Percentiles rank a stretch among this genome's conserved stretches.
phyloP scores from a whole-genome alignment of 257 asterid genomes.

The Henckelia pumila region DNA sequence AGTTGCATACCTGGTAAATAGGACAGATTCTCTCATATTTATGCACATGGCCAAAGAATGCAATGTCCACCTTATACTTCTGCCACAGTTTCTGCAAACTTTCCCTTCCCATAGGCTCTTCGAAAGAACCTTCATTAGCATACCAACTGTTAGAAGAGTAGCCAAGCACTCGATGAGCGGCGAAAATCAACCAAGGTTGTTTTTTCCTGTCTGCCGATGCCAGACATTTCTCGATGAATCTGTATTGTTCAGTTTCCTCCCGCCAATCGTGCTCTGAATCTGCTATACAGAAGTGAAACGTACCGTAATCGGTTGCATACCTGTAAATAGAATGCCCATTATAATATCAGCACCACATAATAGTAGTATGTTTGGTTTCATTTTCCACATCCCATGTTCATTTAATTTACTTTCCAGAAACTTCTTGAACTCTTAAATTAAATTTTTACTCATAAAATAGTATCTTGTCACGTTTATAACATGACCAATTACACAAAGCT shows the following conservation, averaged over 20 bases:
- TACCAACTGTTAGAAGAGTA: slow-evolving; percentile 49
- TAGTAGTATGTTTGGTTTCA: too few relatives aligned
- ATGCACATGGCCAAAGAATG: slow-evolving; percentile 58
- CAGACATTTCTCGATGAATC: slow-evolving; percentile 46
- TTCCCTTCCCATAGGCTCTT: slow-evolving; percentile 65
- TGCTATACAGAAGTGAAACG: slow-evolving; percentile 69
- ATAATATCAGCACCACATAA: too few relatives aligned
- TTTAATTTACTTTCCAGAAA: too few relatives aligned
- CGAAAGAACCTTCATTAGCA: slow-evolving; percentile 49
- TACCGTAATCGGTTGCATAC: slow-evolving; percentile 47
- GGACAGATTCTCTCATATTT: slow-evolving; percentile 59
- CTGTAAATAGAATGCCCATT: too few relatives aligned
- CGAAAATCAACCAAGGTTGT: slow-evolving; percentile 57
- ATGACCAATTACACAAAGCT: too few relatives aligned
- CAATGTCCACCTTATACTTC: slow-evolving; percentile 60
- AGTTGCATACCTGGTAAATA: slow-evolving; percentile 40
- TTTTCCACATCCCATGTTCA: too few relatives aligned
- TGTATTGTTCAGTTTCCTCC: slow-evolving; percentile 6
- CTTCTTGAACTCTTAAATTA: too few relatives aligned
- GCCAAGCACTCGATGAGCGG: slow-evolving; percentile 52
- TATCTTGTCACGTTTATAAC: too few relatives aligned
- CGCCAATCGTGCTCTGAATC: slow-evolving; percentile 61
- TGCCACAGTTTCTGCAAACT: slow-evolving; percentile 69
- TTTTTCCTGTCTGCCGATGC: slow-evolving; percentile 48
- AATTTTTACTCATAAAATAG: too few relatives aligned